Evolutionary conservation across 352 stramenopile genomes (phyloP), one percentile per base, ranked within the genome.

Genomic region (Phytophthora pistaciae): DNA sequence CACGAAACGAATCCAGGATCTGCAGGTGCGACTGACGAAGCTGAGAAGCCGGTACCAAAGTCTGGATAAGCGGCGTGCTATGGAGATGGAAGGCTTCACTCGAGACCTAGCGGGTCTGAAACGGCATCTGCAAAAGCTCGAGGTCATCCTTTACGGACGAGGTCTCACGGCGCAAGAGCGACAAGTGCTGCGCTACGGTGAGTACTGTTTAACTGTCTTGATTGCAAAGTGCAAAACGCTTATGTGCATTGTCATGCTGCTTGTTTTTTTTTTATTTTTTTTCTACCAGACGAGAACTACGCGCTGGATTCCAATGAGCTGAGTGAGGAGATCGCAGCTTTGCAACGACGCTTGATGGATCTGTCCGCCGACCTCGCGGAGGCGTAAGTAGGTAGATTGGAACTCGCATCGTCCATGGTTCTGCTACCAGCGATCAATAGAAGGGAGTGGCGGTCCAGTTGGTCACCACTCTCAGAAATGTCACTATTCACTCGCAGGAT

Each of bases 11-110:
- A 93, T 94, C 44, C 77, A 93, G 36, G 83, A 92, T 61, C 63
- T 96, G 18, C 83, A 96, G 59, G 68, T 82, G 9, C 85, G 87
- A 5, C 56, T 96, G 20, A 87, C 83, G 29, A 92, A 87, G 53
- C 62, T 94, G 42, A 72, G 87, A 13, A 77, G 60, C 23, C 77
- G 84, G 6, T 95, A 94, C 52, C 83, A 72, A 3, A 86, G 68
- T 57, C 60, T 96, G 7, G 87, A 94, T 56, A 88, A 83, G 23
- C 75, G 89, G 18, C 79, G 89, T 11, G 78, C 84, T 2, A 91
- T 96, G 85, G 89, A 96, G 61, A 94, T 94, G 86, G 89, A 96
- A 52, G 89, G 87, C 0, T 96, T 95, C 65, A 90, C 84, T 18
- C 70, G 87, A 6, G 88, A 94, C 48, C 65, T 95, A 21, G 75